These are phyloP conservation scores for Hypomyces rosellus DNA, from an alignment of 2,329 filamentous ascomycete genomes.

Conservation along the genomic window DNA sequence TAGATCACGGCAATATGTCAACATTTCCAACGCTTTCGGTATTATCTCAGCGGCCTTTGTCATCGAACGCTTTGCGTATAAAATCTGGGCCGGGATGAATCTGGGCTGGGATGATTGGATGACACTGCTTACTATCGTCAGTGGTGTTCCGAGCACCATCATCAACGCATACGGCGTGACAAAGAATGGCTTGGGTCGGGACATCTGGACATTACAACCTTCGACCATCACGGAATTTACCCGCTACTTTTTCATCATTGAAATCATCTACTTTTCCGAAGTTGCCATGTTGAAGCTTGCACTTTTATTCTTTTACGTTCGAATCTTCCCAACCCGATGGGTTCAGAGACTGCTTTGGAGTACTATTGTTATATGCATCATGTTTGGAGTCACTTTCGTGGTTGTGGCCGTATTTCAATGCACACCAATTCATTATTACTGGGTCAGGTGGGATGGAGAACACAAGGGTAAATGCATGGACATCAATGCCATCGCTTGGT, in stretches of 20 bases:
- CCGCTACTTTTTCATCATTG: conserved; percentile 37
- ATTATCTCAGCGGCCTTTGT: conserved; percentile 34
- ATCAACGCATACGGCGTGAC: conserved; percentile 25
- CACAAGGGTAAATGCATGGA: conserved; percentile 43
- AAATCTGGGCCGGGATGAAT: conserved; percentile 26
- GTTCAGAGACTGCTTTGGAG: conserved; percentile 36
- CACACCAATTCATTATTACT: conserved; percentile 44
- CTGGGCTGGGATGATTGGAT: conserved; percentile 35
- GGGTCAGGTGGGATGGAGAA: conserved; percentile 46
- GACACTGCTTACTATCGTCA: conserved; percentile 19
- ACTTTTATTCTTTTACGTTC: conserved; percentile 49
- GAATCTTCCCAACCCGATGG: conserved; percentile 40
- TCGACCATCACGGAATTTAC: conserved; percentile 37
- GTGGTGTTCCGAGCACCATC: conserved; percentile 22
- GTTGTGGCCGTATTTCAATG: conserved; percentile 45
- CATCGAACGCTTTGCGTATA: conserved; percentile 33
- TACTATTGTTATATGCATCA: conserved; percentile 33
- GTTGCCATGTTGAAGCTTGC: conserved; percentile 44
- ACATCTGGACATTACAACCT: conserved; percentile 43
- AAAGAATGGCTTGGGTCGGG: conserved; percentile 40
- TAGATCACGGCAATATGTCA: conserved; percentile 27
- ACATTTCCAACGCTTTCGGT: conserved; percentile 27
- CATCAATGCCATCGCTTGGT: conserved; percentile 43
- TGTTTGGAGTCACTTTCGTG: conserved; percentile 37
- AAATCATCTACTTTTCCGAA: conserved; percentile 40